These are phyloP conservation scores for Rhodotorula sp. DNA, from an alignment of 1,284 basidiomycete genomes.

Conservation along the genomic window DNA sequence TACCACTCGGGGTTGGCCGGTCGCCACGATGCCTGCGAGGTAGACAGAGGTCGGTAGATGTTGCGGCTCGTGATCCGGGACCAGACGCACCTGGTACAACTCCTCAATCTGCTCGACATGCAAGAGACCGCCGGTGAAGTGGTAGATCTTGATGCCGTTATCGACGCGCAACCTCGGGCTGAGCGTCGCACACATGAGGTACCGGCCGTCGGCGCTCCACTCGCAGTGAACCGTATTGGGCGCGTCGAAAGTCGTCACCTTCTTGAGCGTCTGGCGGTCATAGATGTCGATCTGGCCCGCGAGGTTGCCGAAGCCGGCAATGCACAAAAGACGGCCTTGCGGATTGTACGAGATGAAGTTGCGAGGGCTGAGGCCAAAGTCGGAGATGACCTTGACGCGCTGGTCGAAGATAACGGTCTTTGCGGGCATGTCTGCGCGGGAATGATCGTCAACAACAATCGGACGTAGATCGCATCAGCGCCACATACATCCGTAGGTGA, in stretches of 20 bases:
- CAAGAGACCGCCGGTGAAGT: constrained; percentile 80
- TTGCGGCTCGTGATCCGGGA: background rate
- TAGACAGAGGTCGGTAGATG: background rate
- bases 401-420: constrained; percentile 89
- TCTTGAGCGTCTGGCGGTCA: constrained; percentile 80
- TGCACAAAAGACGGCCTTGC: constrained; percentile 80
- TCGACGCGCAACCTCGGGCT: constrained; percentile 93
- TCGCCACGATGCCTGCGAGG: constrained; percentile 65
- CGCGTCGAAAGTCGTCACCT: constrained; percentile 82
- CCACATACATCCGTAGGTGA: constrained; percentile 87
- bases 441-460: background rate
- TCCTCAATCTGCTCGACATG: constrained; percentile 76
- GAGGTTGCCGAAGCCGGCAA: constrained; percentile 95
- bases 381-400: constrained; percentile 81
- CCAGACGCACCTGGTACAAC: constrained; percentile 66
- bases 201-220: constrained; percentile 92
- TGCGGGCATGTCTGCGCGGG: constrained; percentile 79
- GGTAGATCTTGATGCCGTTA: constrained; percentile 95
- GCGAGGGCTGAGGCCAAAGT: constrained; percentile 83
- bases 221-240: constrained; percentile 91
- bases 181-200: constrained; percentile 88
- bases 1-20: constrained; percentile 67
- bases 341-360: constrained; percentile 96
- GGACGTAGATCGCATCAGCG: background rate
- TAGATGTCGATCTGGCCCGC: constrained; percentile 90